Percentiles rank a stretch among this genome's conserved stretches.
phyloP scores from a whole-genome alignment of 2,329 filamentous ascomycete genomes.

The Bipolaris cookei region DNA sequence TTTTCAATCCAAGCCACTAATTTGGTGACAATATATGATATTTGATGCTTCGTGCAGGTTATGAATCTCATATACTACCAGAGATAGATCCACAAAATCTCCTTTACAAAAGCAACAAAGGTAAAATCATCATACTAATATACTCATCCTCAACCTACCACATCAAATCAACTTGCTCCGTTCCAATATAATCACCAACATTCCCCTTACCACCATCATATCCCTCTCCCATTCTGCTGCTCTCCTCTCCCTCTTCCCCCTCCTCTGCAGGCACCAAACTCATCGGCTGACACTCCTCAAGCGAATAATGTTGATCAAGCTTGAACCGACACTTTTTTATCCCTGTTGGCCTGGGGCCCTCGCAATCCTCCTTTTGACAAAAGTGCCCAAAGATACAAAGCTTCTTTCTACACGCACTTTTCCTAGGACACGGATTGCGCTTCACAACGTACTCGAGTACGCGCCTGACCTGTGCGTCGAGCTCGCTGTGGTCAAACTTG shows the following conservation, averaged over 20 bases:
- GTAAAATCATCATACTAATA: not conserved
- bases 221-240: not conserved
- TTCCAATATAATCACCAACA: not conserved
- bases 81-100: not conserved
- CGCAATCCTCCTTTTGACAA: slow-evolving; percentile 47
- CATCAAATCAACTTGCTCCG: not conserved
- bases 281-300: slow-evolving; percentile 22
- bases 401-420: slow-evolving; percentile 51
- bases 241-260: not conserved
- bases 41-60: too few relatives aligned
- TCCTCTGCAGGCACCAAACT: slow-evolving; percentile 29
- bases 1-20: too few relatives aligned
- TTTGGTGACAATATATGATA: too few relatives aligned
- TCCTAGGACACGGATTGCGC: slow-evolving; percentile 52
- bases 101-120: not conserved
- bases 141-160: not conserved
- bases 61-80: too few relatives aligned
- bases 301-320: slow-evolving; percentile 28
- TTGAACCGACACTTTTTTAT: slow-evolving; percentile 36
- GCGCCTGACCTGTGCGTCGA: slow-evolving; percentile 49
- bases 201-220: not conserved
- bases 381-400: slow-evolving; percentile 58
- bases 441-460: slow-evolving; percentile 56
- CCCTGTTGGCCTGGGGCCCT: slow-evolving; percentile 8
- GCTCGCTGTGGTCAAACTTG: slow-evolving; percentile 55